Evolutionary conservation across 176 grass and related monocot species (phyloP).

Genomic region (Bonia amplexicaulis): DNA sequence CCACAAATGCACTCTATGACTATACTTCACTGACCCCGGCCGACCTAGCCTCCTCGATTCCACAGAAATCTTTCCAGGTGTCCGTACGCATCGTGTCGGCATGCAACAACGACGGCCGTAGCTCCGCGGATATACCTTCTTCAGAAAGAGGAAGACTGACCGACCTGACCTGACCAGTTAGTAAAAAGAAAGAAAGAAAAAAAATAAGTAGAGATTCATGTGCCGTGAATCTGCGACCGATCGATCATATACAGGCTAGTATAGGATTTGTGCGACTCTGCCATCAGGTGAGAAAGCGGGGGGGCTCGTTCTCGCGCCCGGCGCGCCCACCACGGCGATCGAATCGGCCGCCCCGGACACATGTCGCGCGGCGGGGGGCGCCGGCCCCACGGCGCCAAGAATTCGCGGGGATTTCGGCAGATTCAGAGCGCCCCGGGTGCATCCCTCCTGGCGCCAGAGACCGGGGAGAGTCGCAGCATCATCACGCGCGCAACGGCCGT

Average conservation of each 20-base stretch:
- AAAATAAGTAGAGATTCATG: background rate
- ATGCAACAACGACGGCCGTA: background rate
- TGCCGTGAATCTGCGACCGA: background rate
- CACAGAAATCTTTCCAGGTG: background rate
- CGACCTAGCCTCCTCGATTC: background rate
- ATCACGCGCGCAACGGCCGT: background rate
- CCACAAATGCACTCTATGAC: background rate
- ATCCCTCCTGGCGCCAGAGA: constrained; percentile 11
- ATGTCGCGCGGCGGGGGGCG: background rate
- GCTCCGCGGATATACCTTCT: background rate
- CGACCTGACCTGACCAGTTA: too few relatives aligned
- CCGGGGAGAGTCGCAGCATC: background rate
- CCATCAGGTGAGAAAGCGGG: constrained; percentile 6
- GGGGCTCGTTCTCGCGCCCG: background rate
- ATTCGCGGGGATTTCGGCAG: background rate
- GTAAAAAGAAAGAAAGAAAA: background rate
- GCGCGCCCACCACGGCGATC: background rate
- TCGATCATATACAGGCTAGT: background rate
- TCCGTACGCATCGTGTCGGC: background rate
- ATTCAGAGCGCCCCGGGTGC: constrained; percentile 9
- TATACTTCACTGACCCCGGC: background rate
- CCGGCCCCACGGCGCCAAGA: background rate
- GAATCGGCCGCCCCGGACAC: background rate
- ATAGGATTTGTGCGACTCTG: constrained; percentile 1
- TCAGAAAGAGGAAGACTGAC: background rate